Base-by-base conservation (phyloP, 2,329 filamentous ascomycete species). In the Monilinia fructigena region DNA sequence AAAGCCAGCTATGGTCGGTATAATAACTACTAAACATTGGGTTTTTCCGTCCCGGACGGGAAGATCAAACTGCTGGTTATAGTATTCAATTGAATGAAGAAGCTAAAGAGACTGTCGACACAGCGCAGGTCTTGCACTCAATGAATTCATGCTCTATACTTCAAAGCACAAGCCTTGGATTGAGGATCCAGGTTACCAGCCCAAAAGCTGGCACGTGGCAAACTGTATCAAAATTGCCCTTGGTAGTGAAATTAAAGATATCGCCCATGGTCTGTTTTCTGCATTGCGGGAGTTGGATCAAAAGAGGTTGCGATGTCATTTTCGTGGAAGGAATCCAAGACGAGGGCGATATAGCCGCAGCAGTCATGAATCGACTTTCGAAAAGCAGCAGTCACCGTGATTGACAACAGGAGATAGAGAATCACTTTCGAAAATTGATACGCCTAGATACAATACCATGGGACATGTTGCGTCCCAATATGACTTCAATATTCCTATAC, bases 241-340 rank as follows among this genome's bases (percentile, higher is more conserved):
- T 18, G 93, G 94, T 0, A 79, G 79, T 20, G 85, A 90, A 55
- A 88, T 87, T 0, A 85, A 86, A 71, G 85, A 85, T 42, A 93
- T 99, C 72, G 94, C 95, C 1, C 87, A 93, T 72, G 91, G 91
- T 0, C 81, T 99, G 18, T 99, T 99, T 76, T 91, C 92, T 16
- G 91, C 92, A 1, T 80, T 99, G 64, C 84, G 95, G 63, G 91
- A 93, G 72, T 83, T 99, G 69, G 95, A 99, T 77, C 86, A 88
- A 73, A 73, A 83, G 87, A 69, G 85, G 87, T 40, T 92, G 92
- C 4, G 88, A 95, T 75, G 82, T 90, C 26, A 97, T 99, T 63
- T 91, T 93, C 72, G 92, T 98, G 14, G 95, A 99, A 77, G 94
- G 94, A 2, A 90, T 97, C 66, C 82, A 86, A 68, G 90, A 91